A percentile compares a stretch with the other conserved stretches of the same genome.
Conservation (phyloP, 2,329 filamentous ascomycete species). For the Aspergillus quadricinctus region DNA sequence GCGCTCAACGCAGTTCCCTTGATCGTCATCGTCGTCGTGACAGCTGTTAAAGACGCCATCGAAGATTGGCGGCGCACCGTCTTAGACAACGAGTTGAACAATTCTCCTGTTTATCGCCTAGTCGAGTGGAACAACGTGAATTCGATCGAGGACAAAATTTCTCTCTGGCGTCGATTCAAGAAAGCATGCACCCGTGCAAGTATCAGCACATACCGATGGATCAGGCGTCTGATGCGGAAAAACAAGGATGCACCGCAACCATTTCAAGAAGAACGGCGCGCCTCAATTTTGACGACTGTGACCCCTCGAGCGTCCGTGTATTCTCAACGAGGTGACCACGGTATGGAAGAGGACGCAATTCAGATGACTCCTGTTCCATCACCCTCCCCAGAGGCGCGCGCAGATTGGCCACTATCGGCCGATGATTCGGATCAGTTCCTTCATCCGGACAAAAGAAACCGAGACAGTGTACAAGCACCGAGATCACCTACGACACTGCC, state of each 20-base stretch:
- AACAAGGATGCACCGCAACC: constrained; percentile 34
- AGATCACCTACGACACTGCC: constrained; percentile 18
- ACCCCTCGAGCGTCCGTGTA: constrained; percentile 54
- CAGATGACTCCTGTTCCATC: constrained; percentile 95
- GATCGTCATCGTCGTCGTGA: constrained; percentile 86
- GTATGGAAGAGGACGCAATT: constrained; percentile 61
- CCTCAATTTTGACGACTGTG: constrained; percentile 62
- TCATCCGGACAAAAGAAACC: constrained; percentile 28
- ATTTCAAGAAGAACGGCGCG: constrained; percentile 52
- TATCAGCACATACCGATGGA: constrained; percentile 52
- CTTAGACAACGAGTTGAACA: constrained; percentile 91
- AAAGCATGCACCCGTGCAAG: constrained; percentile 70
- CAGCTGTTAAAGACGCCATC: constrained; percentile 88
- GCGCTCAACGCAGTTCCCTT: constrained; percentile 85
- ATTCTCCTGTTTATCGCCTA: constrained; percentile 87
- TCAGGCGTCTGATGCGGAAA: constrained; percentile 47
- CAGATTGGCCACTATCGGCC: constrained; percentile 36
- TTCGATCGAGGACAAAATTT: constrained; percentile 79
- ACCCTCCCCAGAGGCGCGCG: constrained; percentile 57
- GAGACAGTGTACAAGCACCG: constrained; percentile 21
- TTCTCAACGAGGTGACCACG: constrained; percentile 45
- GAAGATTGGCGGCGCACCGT: constrained; percentile 92
- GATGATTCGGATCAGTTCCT: constrained; percentile 28
- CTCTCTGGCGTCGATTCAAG: constrained; percentile 81
- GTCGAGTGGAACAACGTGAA: constrained; percentile 92